Percentiles rank a stretch among this genome's conserved stretches.
Conservation (phyloP, 2,329 filamentous ascomycete genomes). For the Pestalotiopsis sp. region DNA sequence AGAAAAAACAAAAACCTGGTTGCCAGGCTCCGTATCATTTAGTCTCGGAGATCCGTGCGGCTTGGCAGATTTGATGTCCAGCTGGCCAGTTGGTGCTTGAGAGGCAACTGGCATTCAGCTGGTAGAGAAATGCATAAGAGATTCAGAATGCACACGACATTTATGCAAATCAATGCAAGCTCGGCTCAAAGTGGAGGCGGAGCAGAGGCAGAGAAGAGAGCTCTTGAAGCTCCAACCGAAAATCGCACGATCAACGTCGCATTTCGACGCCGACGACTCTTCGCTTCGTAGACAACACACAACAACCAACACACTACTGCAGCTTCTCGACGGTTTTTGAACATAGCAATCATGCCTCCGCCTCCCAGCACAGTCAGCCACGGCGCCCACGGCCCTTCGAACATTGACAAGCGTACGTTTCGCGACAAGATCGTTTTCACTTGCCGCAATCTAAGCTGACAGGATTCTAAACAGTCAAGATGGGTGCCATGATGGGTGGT, state of each 20-base stretch:
- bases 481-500: conserved; percentile 98
- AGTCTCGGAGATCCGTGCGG: neutral
- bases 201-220: neutral
- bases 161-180: neutral
- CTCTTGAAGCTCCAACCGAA: neutral
- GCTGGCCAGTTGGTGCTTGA: neutral
- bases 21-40: neutral
- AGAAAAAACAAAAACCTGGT: neutral
- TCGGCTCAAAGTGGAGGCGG: neutral
- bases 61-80: neutral
- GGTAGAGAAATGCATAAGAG: neutral
- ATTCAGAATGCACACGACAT: neutral
- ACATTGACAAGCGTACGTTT: conserved; percentile 69
- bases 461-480: conserved; percentile 70
- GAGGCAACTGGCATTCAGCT: neutral
- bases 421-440: neutral
- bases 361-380: conserved; percentile 40
- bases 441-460: conserved; percentile 25
- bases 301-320: neutral
- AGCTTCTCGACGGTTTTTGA: neutral
- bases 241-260: neutral
- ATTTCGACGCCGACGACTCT: neutral
- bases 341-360: conserved; percentile 48
- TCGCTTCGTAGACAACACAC: neutral
- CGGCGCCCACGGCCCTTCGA: conserved; percentile 62